Evolutionary conservation across 2,329 filamentous ascomycete species (phyloP).

Genomic region (Phialemoniopsis sp.): DNA sequence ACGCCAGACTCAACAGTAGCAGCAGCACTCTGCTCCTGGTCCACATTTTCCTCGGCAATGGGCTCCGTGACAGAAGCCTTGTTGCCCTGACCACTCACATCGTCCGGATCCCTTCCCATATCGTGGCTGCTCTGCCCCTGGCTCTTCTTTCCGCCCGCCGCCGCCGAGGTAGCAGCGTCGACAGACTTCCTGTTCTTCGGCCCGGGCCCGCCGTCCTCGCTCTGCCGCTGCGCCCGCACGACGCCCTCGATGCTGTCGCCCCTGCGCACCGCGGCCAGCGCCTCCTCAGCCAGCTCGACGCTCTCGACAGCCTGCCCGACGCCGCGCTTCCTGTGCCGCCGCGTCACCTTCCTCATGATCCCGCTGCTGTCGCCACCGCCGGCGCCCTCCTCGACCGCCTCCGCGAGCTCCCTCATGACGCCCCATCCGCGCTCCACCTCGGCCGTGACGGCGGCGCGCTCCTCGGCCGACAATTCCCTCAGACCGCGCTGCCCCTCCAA

Average conservation of each 20-base stretch:
- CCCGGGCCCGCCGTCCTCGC: slow-evolving; percentile 9
- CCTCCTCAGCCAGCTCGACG: slow-evolving; percentile 38
- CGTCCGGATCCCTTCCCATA: neutral
- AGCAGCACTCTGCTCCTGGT: slow-evolving; percentile 1
- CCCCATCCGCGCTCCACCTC: slow-evolving; percentile 34
- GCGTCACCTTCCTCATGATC: slow-evolving; percentile 13
- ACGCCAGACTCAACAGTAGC: neutral
- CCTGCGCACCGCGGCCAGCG: slow-evolving; percentile 37
- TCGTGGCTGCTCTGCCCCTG: neutral
- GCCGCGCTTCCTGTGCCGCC: slow-evolving; percentile 27
- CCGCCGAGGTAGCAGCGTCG: neutral
- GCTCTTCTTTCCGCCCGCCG: neutral
- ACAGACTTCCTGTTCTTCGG: slow-evolving; percentile 10
- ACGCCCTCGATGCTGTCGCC: slow-evolving; percentile 35
- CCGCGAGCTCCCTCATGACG: slow-evolving; percentile 33
- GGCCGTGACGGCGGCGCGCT: slow-evolving; percentile 21
- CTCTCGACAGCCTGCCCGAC: slow-evolving; percentile 44
- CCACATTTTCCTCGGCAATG: slow-evolving; percentile 4
- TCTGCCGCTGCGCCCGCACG: slow-evolving; percentile 16
- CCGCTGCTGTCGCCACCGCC: slow-evolving; percentile 15
- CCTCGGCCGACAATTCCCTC: slow-evolving; percentile 21
- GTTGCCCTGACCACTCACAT: neutral
- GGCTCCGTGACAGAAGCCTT: slow-evolving; percentile 1
- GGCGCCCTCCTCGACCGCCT: slow-evolving; percentile 25
- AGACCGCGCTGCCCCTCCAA: slow-evolving; percentile 50